A percentile compares a stretch with the other conserved stretches of the same genome.
Conservation (phyloP, 1,139 yeast genomes). For the Saccharomyces hybrid region DNA sequence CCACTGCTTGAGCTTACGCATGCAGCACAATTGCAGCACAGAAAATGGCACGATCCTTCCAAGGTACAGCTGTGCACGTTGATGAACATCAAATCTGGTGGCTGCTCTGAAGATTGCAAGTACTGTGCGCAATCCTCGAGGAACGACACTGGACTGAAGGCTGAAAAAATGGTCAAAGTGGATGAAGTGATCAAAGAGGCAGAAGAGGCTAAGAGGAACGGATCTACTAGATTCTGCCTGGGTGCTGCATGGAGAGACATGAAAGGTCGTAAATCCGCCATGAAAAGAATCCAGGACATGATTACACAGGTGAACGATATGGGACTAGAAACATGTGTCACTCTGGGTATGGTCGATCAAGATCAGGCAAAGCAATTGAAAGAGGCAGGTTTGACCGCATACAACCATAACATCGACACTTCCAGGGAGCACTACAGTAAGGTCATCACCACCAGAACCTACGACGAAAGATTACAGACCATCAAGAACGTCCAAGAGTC, state of each 20-base stretch:
- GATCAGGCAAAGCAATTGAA: conserved; percentile 54
- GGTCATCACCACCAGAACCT: conserved; percentile 61
- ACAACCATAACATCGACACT: conserved; percentile 75
- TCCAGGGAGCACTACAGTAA: conserved; percentile 70
- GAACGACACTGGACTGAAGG: conserved; percentile 61
- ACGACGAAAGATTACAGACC: conserved; percentile 63
- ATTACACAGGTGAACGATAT: conserved; percentile 63
- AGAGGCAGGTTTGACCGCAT: conserved; percentile 71
- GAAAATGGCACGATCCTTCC: conserved; percentile 58
- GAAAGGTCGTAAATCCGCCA: conserved; percentile 66
- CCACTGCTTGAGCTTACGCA: conserved; percentile 60
- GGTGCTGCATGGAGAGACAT: conserved; percentile 89
- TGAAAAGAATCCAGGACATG: conserved; percentile 59
- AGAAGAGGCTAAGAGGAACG: conserved; percentile 55
- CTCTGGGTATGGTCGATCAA: conserved; percentile 66
- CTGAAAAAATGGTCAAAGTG: conserved; percentile 53
- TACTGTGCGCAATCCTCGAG: conserved; percentile 73
- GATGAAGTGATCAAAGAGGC: conserved; percentile 63
- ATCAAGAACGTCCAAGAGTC: conserved; percentile 56
- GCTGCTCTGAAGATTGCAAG: conserved; percentile 75
- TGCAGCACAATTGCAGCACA: conserved; percentile 58
- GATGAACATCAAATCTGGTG: conserved; percentile 70
- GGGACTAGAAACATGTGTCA: conserved; percentile 73
- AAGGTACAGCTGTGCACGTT: conserved; percentile 73
- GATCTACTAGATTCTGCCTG: conserved; percentile 74